These are phyloP conservation scores for Shiraia sp. DNA, from an alignment of 2,329 filamentous ascomycete genomes.

Conservation along the genomic window DNA sequence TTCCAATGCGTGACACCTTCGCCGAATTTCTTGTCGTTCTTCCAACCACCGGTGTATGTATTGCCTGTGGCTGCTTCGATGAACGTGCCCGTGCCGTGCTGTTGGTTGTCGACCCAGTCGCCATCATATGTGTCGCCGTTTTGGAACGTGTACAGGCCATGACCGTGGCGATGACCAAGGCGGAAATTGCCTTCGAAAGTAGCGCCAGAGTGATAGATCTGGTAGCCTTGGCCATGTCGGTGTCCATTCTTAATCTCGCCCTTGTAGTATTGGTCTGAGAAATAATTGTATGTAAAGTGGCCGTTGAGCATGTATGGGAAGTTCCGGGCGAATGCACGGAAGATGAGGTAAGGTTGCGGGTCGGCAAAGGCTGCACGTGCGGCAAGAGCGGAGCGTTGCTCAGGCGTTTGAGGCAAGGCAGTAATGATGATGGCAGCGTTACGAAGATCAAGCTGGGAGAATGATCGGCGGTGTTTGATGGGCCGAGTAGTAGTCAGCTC, in stretches of 20 bases:
- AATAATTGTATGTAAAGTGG: slow-evolving; percentile 56
- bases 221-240: slow-evolving; percentile 59
- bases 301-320: slow-evolving; percentile 51
- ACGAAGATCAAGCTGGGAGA: slow-evolving; percentile 36
- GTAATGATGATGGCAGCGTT: slow-evolving; percentile 42
- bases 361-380: slow-evolving; percentile 41
- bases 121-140: slow-evolving; percentile 67
- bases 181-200: slow-evolving; percentile 61
- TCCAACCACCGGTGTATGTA: slow-evolving; percentile 64
- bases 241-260: slow-evolving; percentile 53
- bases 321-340: slow-evolving; percentile 44
- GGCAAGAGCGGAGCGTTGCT: slow-evolving; percentile 35
- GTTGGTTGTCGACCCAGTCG: slow-evolving; percentile 66
- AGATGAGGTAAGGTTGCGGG: slow-evolving; percentile 49
- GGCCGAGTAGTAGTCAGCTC: slow-evolving; percentile 28
- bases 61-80: slow-evolving; percentile 62
- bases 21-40: slow-evolving; percentile 63
- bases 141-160: slow-evolving; percentile 61
- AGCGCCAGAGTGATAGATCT: slow-evolving; percentile 59
- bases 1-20: slow-evolving; percentile 66
- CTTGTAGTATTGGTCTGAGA: slow-evolving; percentile 60
- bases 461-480: slow-evolving; percentile 39
- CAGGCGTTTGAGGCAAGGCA: slow-evolving; percentile 26
- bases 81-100: slow-evolving; percentile 62
- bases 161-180: slow-evolving; percentile 57